Conservation (phyloP, 352 stramenopile species). For the Globisporangium rhizosaccharum region DNA sequence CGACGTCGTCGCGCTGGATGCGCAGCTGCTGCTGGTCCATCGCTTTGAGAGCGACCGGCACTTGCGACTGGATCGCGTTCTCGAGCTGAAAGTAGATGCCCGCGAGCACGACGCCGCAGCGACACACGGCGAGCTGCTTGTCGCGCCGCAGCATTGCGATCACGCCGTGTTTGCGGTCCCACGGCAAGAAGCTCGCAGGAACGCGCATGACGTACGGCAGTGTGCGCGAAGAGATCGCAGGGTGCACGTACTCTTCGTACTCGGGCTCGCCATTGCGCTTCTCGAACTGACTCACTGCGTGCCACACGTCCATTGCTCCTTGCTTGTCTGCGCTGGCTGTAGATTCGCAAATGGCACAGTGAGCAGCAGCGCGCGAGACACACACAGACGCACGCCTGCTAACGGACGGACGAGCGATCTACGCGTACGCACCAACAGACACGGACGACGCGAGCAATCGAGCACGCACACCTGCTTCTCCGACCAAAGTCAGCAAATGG, state of each 20-base stretch:
- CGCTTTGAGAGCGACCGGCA: constrained; percentile 71
- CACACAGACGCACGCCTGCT: too few relatives aligned
- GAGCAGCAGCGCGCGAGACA: neutral
- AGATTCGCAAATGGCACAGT: neutral
- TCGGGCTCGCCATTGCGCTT: constrained; percentile 39
- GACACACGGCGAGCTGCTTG: constrained; percentile 62
- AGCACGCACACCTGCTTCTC: too few relatives aligned
- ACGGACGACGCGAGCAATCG: too few relatives aligned
- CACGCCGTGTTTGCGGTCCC: constrained; percentile 56
- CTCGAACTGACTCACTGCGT: constrained; percentile 52
- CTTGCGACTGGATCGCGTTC: constrained; percentile 33
- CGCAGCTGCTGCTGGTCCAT: constrained; percentile 74
- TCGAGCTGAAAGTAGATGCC: constrained; percentile 68
- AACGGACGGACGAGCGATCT: too few relatives aligned
- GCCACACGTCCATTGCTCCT: constrained; percentile 74
- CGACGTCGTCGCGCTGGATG: constrained; percentile 73
- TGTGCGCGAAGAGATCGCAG: constrained; percentile 35
- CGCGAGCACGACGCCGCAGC: constrained; percentile 75
- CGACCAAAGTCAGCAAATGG: too few relatives aligned
- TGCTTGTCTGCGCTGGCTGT: neutral
- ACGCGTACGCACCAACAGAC: too few relatives aligned
- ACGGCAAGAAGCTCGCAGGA: constrained; percentile 60
- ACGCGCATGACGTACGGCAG: constrained; percentile 57
- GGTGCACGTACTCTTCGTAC: constrained; percentile 57
- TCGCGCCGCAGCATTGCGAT: constrained; percentile 71